Evolutionary conservation across 768 basidiomycete genomes (phyloP).

Genomic region (Mycena leptocephala): DNA sequence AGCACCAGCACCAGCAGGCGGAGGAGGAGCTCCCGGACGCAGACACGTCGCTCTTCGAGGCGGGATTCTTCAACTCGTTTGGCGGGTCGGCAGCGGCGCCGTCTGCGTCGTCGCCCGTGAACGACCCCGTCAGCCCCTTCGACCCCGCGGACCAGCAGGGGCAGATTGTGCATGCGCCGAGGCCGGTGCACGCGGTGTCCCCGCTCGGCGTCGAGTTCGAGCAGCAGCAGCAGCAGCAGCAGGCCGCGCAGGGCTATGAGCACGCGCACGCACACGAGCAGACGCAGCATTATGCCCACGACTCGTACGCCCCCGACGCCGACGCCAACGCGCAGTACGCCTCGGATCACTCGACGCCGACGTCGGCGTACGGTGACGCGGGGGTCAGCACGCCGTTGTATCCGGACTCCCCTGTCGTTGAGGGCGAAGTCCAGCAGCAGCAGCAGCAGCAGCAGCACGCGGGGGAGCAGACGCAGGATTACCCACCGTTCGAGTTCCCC

Average conservation of each 20-base stretch:
- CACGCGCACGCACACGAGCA: not conserved
- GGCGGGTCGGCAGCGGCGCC: constrained; percentile 16
- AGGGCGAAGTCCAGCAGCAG: too few species aligned
- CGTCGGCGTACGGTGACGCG: too few species aligned
- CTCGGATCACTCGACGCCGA: constrained; percentile 4
- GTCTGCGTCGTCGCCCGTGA: constrained; percentile 16
- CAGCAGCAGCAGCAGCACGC: not conserved
- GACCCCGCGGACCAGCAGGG: constrained; percentile 5
- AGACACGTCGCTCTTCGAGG: constrained; percentile 65
- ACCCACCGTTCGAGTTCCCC: constrained; percentile 37
- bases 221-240: constrained; percentile 17
- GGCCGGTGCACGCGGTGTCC: constrained; percentile 30
- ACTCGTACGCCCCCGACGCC: too few species aligned
- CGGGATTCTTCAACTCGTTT: constrained; percentile 56
- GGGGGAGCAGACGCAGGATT: too few species aligned
- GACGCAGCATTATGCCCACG: too few species aligned
- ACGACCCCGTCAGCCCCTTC: constrained; percentile 31
- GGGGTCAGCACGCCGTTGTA: too few species aligned
- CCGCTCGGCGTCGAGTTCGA: constrained; percentile 26
- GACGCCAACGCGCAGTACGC: not conserved
- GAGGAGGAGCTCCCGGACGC: constrained; percentile 67
- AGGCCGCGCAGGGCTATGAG: not conserved
- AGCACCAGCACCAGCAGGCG: constrained; percentile 65
- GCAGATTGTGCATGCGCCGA: constrained; percentile 32
- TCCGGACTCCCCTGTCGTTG: too few species aligned